Base-by-base conservation (phyloP, 768 basidiomycete genomes). In the Tulasnella sp. region DNA sequence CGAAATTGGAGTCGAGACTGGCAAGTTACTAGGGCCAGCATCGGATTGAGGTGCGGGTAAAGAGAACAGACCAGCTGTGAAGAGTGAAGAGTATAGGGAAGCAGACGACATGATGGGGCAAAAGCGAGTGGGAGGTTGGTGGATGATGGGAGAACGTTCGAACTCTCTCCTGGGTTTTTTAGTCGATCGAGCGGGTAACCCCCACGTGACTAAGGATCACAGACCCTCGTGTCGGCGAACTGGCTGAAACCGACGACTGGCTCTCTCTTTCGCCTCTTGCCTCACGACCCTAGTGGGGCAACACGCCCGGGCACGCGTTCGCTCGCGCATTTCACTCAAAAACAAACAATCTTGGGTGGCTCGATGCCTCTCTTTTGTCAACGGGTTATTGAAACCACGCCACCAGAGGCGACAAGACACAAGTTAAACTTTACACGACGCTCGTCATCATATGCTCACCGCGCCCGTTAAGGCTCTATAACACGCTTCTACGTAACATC, bases 61-160 rank as follows among this genome's bases (percentile, higher is more conserved):
- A 42, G 68, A 69, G 68, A 69, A 37, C 40, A 69, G 34, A 32
- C 68, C 68, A 69, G 68, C 68, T 35, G 68, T 69, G 29, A 69
- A 69, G 36, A 69, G 68, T 22, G 68, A 59, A 42, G 68, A 69
- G 42, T 69, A 69, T 6, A 11, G 63, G 63, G 32, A n/a, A 35
- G 32, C 14, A 8, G 34, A 64, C 19, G 63, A 64, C 26, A 32
- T 64, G 32, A 64, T 34, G 37, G 26, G 26, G 63, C 9, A 35
- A 11, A 39, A 29, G 63, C 19, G n/a, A 16, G 32, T 22, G 0
- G 63, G 29, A n/a, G 63, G 32, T n/a, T 64, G 17, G 5, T 34
- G 29, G 5, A 29, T 29, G 37, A 19, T 64, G 17, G 17, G n/a
- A 32, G 42, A n/a, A n/a, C 19, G 26, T 64, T 64, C 34, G 32